phyloP scores from a whole-genome alignment of 148 eudicot genomes.

The Bassia scoparia region DNA sequence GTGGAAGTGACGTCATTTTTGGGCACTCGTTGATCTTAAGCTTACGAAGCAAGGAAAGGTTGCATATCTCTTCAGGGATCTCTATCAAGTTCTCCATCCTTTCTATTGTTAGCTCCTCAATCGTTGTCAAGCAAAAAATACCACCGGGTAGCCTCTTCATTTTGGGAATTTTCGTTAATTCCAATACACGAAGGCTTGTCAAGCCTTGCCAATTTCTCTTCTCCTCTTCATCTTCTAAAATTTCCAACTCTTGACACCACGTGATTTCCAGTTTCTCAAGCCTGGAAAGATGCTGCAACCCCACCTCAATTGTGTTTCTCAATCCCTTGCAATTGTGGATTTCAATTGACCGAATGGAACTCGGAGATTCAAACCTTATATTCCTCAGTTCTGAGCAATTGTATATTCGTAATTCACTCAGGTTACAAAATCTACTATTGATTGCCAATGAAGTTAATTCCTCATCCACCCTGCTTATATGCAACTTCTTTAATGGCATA shows the following conservation, averaged over 20 bases:
- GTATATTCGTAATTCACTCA: rapidly evolving
- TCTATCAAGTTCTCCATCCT: background rate
- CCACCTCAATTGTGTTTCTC: background rate
- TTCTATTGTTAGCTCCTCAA: background rate
- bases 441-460: background rate
- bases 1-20: background rate
- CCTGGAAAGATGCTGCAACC: background rate
- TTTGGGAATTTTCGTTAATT: background rate
- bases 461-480: rapidly evolving
- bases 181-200: background rate
- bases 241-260: background rate
- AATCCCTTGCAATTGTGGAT: rapidly evolving
- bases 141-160: background rate
- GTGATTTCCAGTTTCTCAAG: background rate
- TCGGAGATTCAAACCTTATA: background rate
- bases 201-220: background rate
- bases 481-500: background rate
- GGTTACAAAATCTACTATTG: background rate
- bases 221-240: background rate
- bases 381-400: background rate
- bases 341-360: background rate
- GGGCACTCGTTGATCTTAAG: background rate
- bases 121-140: background rate
- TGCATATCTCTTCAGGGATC: background rate
- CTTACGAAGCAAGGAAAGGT: background rate